These are phyloP conservation scores for Ceratocystis ficicola DNA, from an alignment of 2,329 filamentous ascomycete species.

Conservation along the genomic window DNA sequence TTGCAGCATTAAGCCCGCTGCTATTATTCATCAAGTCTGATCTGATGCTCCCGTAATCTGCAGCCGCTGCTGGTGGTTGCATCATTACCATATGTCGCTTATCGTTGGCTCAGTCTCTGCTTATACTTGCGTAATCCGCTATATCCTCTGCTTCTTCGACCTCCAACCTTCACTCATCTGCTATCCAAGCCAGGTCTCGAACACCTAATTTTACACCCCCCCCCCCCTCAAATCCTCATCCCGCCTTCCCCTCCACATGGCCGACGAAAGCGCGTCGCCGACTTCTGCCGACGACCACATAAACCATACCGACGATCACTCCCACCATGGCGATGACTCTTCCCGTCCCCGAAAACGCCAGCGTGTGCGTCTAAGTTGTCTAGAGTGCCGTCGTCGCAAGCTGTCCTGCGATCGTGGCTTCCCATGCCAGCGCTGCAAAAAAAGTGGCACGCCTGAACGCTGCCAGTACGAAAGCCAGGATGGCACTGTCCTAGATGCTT, in stretches of 20 bases:
- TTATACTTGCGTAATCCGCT: background rate
- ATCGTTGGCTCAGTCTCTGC: background rate
- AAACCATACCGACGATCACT: background rate
- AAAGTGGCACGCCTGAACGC: slow-evolving; percentile 47
- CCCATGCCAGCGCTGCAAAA: slow-evolving; percentile 50
- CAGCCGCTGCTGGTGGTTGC: slow-evolving; percentile 5
- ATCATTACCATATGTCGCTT: background rate
- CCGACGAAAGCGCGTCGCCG: slow-evolving; percentile 19
- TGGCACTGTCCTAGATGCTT: slow-evolving; percentile 39
- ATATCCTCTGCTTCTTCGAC: background rate
- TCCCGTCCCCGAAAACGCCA: slow-evolving; percentile 43
- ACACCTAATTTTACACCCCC: background rate
- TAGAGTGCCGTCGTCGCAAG: slow-evolving; percentile 49
- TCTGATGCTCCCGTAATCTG: slow-evolving; percentile 5
- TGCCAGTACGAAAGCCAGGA: slow-evolving; percentile 49
- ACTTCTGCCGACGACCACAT: slow-evolving; percentile 14
- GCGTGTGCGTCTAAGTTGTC: slow-evolving; percentile 46
- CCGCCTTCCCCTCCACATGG: slow-evolving; percentile 7
- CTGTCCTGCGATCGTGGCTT: slow-evolving; percentile 50
- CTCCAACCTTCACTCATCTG: background rate
- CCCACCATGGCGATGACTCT: slow-evolving; percentile 20
- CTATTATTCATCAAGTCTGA: background rate
- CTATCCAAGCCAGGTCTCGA: background rate
- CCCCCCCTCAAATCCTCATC: background rate
- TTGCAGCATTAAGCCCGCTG: background rate